These are phyloP conservation scores for Verbascum thapsus DNA, from an alignment of 257 asterid genomes.

Conservation along the genomic window DNA sequence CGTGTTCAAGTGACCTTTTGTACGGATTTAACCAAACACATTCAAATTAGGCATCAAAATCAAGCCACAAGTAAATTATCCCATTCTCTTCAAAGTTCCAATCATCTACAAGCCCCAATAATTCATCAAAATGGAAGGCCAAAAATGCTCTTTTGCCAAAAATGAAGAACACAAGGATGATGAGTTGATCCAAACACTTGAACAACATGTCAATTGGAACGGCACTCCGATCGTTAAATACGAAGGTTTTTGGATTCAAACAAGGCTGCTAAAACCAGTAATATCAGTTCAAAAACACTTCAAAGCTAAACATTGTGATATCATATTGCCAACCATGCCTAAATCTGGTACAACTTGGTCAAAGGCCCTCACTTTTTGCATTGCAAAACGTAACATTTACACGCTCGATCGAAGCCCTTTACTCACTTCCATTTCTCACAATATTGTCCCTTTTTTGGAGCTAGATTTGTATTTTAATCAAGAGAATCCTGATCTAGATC, in stretches of 20 bases:
- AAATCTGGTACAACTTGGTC: slow-evolving; percentile 41
- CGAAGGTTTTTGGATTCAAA: slow-evolving; percentile 24
- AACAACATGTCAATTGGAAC: slow-evolving; percentile 14
- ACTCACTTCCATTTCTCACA: slow-evolving; percentile 24
- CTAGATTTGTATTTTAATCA: not conserved
- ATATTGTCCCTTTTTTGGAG: not conserved
- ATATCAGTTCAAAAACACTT: slow-evolving; percentile 3
- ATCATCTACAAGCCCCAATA: too few species aligned
- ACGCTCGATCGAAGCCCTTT: slow-evolving; percentile 16
- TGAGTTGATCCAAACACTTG: slow-evolving; percentile 11
- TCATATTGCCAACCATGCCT: slow-evolving; percentile 28
- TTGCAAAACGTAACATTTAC: slow-evolving; percentile 13
- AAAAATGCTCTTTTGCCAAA: not conserved
- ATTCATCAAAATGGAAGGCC: too few species aligned
- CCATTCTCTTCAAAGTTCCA: too few species aligned
- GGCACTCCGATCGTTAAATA: slow-evolving; percentile 2
- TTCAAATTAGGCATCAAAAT: too few species aligned
- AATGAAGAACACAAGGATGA: not conserved
- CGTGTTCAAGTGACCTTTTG: too few species aligned
- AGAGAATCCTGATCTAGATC: not conserved
- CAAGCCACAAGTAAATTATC: too few species aligned
- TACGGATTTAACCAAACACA: too few species aligned
- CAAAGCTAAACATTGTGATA: slow-evolving; percentile 17
- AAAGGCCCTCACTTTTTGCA: slow-evolving; percentile 24
- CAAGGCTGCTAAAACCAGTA: not conserved